Evolutionary conservation across 2,329 filamentous ascomycete species (phyloP).

Genomic region (Aspergillus sp.): DNA sequence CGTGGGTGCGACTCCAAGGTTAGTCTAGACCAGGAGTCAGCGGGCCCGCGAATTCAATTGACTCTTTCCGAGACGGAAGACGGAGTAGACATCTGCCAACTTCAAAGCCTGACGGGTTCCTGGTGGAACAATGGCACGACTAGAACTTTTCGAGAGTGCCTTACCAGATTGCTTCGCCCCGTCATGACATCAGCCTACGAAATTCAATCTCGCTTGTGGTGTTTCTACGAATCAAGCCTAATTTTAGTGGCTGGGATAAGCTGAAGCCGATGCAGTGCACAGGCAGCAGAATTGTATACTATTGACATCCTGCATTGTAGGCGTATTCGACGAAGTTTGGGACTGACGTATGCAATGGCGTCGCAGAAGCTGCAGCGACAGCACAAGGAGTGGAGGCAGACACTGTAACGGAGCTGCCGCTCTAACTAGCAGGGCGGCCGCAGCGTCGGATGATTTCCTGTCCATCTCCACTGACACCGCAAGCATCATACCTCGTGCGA

Average conservation of each 20-base stretch:
- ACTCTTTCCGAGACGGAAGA: not conserved
- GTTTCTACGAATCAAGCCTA: not conserved
- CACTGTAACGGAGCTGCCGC: not conserved
- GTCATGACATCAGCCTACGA: not conserved
- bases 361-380: not conserved
- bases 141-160: not conserved
- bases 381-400: not conserved
- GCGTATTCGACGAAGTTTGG: not conserved
- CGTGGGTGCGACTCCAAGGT: not conserved
- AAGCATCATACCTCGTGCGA: not conserved
- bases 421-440: not conserved
- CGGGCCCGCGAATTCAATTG: no score
- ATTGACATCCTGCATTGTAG: not conserved
- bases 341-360: slow-evolving; percentile 2
- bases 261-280: not conserved
- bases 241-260: not conserved
- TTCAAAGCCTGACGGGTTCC: not conserved
- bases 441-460: not conserved
- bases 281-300: not conserved
- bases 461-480: not conserved
- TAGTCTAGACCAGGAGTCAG: not conserved
- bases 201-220: not conserved
- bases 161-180: not conserved
- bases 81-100: not conserved
- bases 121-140: not conserved